phyloP scores from a whole-genome alignment of 2,329 filamentous ascomycete species.

The Parafenestella ontariensis region DNA sequence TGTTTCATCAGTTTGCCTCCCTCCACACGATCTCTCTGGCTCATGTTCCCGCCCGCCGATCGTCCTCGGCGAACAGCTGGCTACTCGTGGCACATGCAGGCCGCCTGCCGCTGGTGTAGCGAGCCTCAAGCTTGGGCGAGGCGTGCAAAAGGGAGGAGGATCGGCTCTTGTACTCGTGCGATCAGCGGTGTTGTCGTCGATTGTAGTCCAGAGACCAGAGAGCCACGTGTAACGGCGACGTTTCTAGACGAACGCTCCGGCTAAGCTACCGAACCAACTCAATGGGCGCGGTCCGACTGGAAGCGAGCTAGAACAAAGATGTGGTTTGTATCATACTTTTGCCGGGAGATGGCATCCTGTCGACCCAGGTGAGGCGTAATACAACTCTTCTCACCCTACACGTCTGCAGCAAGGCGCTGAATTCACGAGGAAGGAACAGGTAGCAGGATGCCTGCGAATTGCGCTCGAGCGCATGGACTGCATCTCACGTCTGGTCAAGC shows the following conservation, averaged over 20 bases:
- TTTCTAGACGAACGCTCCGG: slow-evolving; percentile 26
- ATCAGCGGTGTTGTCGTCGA: slow-evolving; percentile 17
- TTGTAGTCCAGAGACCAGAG: slow-evolving; percentile 19
- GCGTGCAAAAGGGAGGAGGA: slow-evolving; percentile 2
- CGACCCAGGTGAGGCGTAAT: neutral
- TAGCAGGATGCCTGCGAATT: slow-evolving; percentile 5
- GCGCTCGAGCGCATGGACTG: slow-evolving; percentile 20
- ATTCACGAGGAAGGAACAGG: neutral
- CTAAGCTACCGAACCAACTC: slow-evolving; percentile 34
- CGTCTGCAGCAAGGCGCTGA: neutral
- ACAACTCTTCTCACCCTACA: neutral
- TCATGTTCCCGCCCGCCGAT: slow-evolving; percentile 32
- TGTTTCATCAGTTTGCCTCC: slow-evolving; percentile 33
- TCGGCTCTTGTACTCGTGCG: slow-evolving; percentile 10
- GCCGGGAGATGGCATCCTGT: neutral
- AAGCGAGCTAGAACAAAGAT: slow-evolving; percentile 7
- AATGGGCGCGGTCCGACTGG: slow-evolving; percentile 19
- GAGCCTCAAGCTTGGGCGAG: neutral
- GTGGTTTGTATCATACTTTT: neutral
- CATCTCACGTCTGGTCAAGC: slow-evolving; percentile 24
- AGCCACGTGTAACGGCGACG: slow-evolving; percentile 30
- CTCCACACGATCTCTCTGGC: slow-evolving; percentile 21
- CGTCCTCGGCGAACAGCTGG: slow-evolving; percentile 24
- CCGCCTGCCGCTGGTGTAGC: slow-evolving; percentile 31
- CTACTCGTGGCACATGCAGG: slow-evolving; percentile 33